Conservation (phyloP, 2,329 filamentous ascomycete species). For the Scortechinia acanthostroma region DNA sequence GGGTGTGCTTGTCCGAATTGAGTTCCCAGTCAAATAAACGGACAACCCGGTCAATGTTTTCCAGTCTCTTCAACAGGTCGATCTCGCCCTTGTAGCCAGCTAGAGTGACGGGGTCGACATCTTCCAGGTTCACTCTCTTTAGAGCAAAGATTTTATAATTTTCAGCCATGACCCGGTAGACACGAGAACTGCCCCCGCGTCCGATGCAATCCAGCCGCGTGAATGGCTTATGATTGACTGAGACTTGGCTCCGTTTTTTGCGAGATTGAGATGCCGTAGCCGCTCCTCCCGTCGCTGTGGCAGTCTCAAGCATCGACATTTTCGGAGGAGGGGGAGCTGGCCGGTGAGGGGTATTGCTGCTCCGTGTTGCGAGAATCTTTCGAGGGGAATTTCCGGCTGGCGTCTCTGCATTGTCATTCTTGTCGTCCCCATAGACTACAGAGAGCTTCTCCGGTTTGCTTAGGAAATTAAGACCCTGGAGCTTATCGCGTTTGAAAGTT, state of each 20-base stretch:
- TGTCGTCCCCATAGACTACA: constrained; percentile 30
- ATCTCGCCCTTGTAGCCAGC: constrained; percentile 72
- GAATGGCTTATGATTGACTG: constrained; percentile 63
- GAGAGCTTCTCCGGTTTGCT: constrained; percentile 35
- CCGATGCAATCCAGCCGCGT: constrained; percentile 67
- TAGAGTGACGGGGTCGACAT: constrained; percentile 61
- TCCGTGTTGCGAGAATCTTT: constrained; percentile 38
- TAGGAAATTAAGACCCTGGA: constrained; percentile 35
- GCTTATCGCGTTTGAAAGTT: constrained; percentile 42
- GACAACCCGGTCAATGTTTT: constrained; percentile 65
- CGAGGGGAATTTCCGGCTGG: constrained; percentile 28
- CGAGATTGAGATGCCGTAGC: constrained; percentile 46
- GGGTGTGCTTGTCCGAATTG: constrained; percentile 61
- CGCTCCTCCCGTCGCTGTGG: constrained; percentile 52
- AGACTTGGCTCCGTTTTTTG: constrained; percentile 52
- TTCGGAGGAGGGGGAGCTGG: constrained; percentile 53
- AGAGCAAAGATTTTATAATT: constrained; percentile 69
- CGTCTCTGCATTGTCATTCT: constrained; percentile 22
- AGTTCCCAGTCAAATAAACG: constrained; percentile 66
- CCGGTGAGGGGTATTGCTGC: constrained; percentile 53
- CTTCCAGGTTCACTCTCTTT: constrained; percentile 65
- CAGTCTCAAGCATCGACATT: constrained; percentile 60
- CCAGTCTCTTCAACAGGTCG: constrained; percentile 59
- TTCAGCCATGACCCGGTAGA: constrained; percentile 72
- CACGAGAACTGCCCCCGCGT: constrained; percentile 63